Evolutionary conservation across 2,329 filamentous ascomycete species (phyloP).

Genomic region (Pezicula neosporulosa): DNA sequence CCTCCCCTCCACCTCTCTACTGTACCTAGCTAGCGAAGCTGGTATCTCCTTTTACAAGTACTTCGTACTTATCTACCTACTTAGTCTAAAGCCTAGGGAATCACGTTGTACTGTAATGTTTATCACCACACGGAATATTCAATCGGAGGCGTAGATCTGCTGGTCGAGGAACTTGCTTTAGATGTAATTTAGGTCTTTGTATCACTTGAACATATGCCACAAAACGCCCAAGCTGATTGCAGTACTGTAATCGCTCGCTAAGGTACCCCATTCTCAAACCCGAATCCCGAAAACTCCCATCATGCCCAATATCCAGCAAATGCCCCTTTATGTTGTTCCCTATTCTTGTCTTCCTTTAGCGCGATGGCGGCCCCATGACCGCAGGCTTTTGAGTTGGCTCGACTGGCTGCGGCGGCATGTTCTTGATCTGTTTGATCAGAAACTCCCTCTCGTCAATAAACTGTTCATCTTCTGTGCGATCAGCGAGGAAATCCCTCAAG

Average conservation of each 20-base stretch:
- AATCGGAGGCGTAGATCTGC: no score
- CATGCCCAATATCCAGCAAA: conserved; percentile 17
- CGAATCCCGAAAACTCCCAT: conserved; percentile 22
- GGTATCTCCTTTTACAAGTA: no score
- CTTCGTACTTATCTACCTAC: background rate
- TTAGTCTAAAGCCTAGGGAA: no score
- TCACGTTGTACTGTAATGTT: no score
- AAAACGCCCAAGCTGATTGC: background rate
- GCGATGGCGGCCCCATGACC: conserved; percentile 23
- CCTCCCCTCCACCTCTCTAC: no score
- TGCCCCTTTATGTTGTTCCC: conserved; percentile 7
- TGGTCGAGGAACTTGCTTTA: no score
- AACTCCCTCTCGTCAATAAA: conserved; percentile 98
- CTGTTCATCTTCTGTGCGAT: conserved; percentile 94
- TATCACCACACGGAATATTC: no score
- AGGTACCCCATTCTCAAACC: background rate
- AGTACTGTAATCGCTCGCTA: background rate
- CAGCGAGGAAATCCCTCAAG: conserved; percentile 86
- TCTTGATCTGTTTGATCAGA: conserved; percentile 87
- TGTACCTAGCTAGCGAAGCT: no score
- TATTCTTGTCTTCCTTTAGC: conserved; percentile 13
- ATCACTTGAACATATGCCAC: background rate
- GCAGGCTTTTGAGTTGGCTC: conserved; percentile 32
- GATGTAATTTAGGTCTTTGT: background rate
- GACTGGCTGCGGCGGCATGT: conserved; percentile 58